phyloP scores from a whole-genome alignment of 805 yeast species.

The Metschnikowia dekortorum region DNA sequence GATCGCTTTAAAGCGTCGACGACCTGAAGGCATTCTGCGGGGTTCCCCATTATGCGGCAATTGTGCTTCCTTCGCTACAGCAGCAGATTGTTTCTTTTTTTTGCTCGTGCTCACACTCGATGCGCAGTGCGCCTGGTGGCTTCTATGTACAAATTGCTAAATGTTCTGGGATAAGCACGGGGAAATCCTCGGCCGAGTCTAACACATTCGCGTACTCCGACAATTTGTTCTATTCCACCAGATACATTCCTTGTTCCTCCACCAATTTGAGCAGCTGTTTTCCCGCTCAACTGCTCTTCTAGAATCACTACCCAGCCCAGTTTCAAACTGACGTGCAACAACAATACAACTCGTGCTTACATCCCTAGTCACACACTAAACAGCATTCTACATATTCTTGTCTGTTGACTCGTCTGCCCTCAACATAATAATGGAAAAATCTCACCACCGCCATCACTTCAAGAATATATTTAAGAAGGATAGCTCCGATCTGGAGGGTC shows the following conservation, averaged over 20 bases:
- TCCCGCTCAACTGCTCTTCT: background rate
- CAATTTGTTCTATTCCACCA: background rate
- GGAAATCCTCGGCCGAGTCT: constrained; percentile 1
- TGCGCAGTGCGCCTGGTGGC: constrained; percentile 1
- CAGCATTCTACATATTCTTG: background rate
- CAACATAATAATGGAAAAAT: constrained; percentile 4
- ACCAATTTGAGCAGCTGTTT: background rate
- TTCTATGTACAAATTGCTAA: constrained; percentile 4
- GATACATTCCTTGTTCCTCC: background rate
- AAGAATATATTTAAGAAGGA: constrained; percentile 22
- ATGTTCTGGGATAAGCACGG: constrained; percentile 1
- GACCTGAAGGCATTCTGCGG: background rate
- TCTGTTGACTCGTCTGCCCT: background rate
- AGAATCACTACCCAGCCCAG: background rate
- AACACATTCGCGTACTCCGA: background rate
- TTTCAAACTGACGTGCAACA: background rate
- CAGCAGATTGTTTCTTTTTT: background rate
- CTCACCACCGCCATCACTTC: constrained; percentile 17
- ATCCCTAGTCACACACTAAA: background rate
- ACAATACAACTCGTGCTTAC: background rate
- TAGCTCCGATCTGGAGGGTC: constrained; percentile 9
- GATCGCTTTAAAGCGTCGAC: background rate
- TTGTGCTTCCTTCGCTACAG: background rate
- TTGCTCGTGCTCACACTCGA: background rate
- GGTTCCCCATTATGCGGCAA: background rate